Conservation (phyloP, 148 eudicot species). For the Silene conica region DNA sequence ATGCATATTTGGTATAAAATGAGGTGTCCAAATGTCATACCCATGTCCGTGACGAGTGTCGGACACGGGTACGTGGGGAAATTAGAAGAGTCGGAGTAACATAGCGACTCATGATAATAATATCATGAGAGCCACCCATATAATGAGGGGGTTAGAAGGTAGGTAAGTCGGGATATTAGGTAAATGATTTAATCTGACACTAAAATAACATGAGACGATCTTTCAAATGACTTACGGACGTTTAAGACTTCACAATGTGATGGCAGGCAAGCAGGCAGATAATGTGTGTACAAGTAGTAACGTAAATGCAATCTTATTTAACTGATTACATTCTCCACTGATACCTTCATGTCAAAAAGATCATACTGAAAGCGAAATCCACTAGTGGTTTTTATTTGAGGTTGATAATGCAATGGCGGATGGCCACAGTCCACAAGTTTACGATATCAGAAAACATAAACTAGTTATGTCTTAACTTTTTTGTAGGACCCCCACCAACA, state of each 20-base stretch:
- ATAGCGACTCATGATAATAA: no score
- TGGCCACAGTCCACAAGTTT: conserved; percentile 22
- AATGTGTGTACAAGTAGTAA: no score
- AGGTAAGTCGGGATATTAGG: no score
- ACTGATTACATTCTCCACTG: conserved; percentile 1
- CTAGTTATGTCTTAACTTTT: conserved; percentile 14
- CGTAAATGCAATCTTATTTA: no score
- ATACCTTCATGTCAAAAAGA: neutral
- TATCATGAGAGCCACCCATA: no score
- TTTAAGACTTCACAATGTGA: neutral
- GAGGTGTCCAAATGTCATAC: no score
- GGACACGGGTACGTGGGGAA: no score
- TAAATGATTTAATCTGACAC: no score
- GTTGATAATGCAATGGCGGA: conserved; percentile 11
- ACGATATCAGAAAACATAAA: conserved; percentile 13
- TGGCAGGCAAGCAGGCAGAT: neutral
- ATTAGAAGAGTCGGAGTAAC: no score
- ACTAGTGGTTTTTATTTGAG: conserved; percentile 9
- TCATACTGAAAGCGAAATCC: conserved; percentile 23
- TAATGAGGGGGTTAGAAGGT: no score
- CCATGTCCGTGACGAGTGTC: no score
- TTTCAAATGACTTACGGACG: neutral
- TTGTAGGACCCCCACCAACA: conserved; percentile 21
- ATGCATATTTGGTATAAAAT: no score
- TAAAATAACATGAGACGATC: neutral